phyloP scores from a whole-genome alignment of 768 basidiomycete species.

The Phaeotremella fagi region DNA sequence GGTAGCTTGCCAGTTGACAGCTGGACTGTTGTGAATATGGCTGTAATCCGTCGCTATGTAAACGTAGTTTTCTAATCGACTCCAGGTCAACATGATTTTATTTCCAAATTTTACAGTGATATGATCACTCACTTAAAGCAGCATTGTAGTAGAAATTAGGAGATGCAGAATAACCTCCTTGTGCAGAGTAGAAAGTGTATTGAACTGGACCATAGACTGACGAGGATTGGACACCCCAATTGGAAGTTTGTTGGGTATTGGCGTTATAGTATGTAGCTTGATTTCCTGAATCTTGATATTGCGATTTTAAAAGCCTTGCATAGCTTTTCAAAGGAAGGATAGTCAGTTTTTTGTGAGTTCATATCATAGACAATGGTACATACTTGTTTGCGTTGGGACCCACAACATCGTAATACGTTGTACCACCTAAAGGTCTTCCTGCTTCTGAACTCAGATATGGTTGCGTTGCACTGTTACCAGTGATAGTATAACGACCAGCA shows the following conservation, averaged over 20 bases:
- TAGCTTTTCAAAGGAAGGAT: neutral
- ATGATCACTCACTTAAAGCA: too few species aligned
- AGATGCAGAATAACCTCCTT: too few species aligned
- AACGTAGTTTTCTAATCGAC: too few species aligned
- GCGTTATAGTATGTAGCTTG: neutral
- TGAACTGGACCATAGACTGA: neutral
- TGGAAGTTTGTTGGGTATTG: neutral
- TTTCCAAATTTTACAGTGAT: too few species aligned
- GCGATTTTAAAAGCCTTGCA: neutral
- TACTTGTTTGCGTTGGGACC: too few species aligned
- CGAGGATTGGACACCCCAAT: neutral
- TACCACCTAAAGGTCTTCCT: neutral
- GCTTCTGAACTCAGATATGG: neutral
- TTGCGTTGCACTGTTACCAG: neutral
- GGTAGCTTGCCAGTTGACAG: too few species aligned
- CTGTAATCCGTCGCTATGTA: too few species aligned
- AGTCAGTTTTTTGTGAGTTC: neutral
- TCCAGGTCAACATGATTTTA: too few species aligned
- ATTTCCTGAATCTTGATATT: neutral
- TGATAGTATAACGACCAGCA: neutral
- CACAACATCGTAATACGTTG: too few species aligned
- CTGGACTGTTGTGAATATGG: too few species aligned
- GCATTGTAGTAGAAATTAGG: too few species aligned
- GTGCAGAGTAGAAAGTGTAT: too few species aligned
- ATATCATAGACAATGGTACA: neutral